Percentiles rank a stretch among this genome's conserved stretches.
Evolutionary conservation across 805 yeast genomes (phyloP).

Genomic region (Clavispora vitiphila): DNA sequence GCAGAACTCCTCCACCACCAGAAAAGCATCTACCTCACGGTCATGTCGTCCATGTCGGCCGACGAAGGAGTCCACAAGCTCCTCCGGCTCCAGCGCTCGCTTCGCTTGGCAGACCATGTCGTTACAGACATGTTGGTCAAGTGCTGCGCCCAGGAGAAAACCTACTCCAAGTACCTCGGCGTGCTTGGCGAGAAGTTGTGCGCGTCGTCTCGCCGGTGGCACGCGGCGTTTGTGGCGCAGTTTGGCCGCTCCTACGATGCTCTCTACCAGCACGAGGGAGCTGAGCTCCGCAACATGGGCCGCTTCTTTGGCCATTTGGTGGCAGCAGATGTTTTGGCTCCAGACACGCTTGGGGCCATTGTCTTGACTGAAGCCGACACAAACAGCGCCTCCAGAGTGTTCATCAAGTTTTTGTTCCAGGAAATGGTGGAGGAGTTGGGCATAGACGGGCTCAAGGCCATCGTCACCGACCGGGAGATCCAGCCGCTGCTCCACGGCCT

Average conservation of each 20-base stretch:
- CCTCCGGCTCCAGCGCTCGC: slow-evolving; percentile 36
- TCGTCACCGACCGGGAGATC: slow-evolving; percentile 47
- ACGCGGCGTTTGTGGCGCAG: slow-evolving; percentile 41
- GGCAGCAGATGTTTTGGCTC: slow-evolving; percentile 62
- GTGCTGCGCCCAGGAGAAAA: slow-evolving; percentile 79
- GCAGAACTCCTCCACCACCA: slow-evolving; percentile 59
- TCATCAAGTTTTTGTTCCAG: slow-evolving; percentile 74
- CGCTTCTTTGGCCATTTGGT: slow-evolving; percentile 82
- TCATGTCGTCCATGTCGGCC: slow-evolving; percentile 86
- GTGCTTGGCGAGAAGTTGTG: slow-evolving; percentile 65
- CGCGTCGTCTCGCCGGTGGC: slow-evolving; percentile 52
- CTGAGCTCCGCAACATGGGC: slow-evolving; percentile 72
- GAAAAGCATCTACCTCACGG: slow-evolving; percentile 71
- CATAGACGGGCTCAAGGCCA: slow-evolving; percentile 41
- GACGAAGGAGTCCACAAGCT: slow-evolving; percentile 93
- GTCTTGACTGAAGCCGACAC: slow-evolving; percentile 66
- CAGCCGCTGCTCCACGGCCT: slow-evolving; percentile 49
- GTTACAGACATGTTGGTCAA: slow-evolving; percentile 71
- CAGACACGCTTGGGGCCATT: slow-evolving; percentile 54
- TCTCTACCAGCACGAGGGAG: slow-evolving; percentile 65
- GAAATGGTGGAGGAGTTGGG: slow-evolving; percentile 80
- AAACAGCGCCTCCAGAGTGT: slow-evolving; percentile 75
- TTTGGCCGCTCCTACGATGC: slow-evolving; percentile 54
- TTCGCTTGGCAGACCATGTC: slow-evolving; percentile 23
- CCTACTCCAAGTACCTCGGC: slow-evolving; percentile 83